phyloP scores from a whole-genome alignment of 1,284 basidiomycete genomes.

The Ceratobasidium theobromae region DNA sequence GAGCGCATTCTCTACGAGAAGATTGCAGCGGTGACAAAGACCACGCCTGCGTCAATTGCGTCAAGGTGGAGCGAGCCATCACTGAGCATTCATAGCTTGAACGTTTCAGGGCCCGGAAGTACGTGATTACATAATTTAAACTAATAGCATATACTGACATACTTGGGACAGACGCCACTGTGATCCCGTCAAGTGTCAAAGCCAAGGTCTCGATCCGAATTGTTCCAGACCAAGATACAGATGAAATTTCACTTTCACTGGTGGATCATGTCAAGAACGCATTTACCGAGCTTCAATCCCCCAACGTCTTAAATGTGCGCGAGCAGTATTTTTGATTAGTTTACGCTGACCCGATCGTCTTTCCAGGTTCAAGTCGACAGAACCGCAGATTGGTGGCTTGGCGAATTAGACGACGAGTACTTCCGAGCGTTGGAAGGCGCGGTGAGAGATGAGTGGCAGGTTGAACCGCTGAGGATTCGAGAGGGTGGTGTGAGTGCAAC shows the following conservation, averaged over 20 bases:
- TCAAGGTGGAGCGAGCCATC: constrained; percentile 80
- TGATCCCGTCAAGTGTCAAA: constrained; percentile 80
- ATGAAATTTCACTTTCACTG: constrained; percentile 65
- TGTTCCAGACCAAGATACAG: constrained; percentile 89
- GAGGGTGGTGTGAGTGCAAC: constrained; percentile 83
- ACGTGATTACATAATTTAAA: constrained; percentile 39
- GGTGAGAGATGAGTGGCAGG: constrained; percentile 82
- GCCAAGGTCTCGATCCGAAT: constrained; percentile 86
- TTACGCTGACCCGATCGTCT: not conserved
- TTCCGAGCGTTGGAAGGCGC: constrained; percentile 81
- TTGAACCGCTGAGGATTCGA: constrained; percentile 81
- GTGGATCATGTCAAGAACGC: constrained; percentile 59
- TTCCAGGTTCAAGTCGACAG: constrained; percentile 74
- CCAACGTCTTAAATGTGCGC: constrained; percentile 70
- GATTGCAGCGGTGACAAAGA: constrained; percentile 66
- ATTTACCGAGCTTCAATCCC: constrained; percentile 65
- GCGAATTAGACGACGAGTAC: constrained; percentile 78
- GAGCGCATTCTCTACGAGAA: constrained; percentile 69
- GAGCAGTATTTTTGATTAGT: not conserved
- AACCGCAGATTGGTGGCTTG: constrained; percentile 95
- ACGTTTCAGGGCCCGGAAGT: constrained; percentile 76
- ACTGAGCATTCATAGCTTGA: constrained; percentile 68
- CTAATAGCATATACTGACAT: constrained; percentile 32
- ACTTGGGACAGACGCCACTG: constrained; percentile 63
- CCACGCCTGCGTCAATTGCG: constrained; percentile 64